A percentile compares a stretch with the other conserved stretches of the same genome.
Conservation (phyloP, 106 monocot species). For the Acorus gramineus region DNA sequence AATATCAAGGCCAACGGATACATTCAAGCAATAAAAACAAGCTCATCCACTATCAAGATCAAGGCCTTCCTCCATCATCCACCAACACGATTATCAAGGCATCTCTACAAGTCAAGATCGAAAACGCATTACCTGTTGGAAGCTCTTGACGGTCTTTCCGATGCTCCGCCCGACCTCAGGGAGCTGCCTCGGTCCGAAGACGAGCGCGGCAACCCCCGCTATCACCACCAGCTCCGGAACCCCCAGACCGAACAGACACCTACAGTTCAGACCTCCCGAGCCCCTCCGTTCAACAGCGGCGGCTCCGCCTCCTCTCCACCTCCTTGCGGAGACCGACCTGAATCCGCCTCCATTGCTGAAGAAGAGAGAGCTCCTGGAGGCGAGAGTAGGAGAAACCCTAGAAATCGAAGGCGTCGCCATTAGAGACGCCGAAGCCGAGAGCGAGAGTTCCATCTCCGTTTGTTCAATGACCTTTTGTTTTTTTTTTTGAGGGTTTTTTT, state of each 20-base stretch:
- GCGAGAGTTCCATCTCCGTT: too few relatives aligned
- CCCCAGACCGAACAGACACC: slow-evolving; percentile 86
- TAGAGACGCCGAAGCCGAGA: too few relatives aligned
- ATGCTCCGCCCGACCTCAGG: slow-evolving; percentile 83
- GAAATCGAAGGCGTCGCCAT: too few relatives aligned
- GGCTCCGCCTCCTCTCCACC: neutral
- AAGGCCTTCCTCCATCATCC: too few relatives aligned
- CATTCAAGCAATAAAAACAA: too few relatives aligned
- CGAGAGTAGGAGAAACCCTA: slow-evolving; percentile 2
- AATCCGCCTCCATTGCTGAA: slow-evolving; percentile 2
- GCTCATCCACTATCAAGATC: too few relatives aligned
- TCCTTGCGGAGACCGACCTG: slow-evolving; percentile 2
- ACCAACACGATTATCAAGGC: too few relatives aligned
- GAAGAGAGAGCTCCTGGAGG: slow-evolving; percentile 18
- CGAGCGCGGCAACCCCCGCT: slow-evolving; percentile 81
- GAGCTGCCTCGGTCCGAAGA: slow-evolving; percentile 89
- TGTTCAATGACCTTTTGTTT: too few relatives aligned
- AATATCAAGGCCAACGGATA: too few relatives aligned
- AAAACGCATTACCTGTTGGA: slow-evolving; percentile 56
- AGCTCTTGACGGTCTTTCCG: slow-evolving; percentile 94
- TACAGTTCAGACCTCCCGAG: slow-evolving; percentile 5
- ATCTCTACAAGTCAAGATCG: too few relatives aligned
- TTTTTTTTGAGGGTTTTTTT: too few relatives aligned
- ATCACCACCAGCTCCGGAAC: slow-evolving; percentile 94
- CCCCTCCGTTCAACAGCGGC: neutral